Base-by-base conservation (phyloP, 306 rosid species). In the Acacia confusa region DNA sequence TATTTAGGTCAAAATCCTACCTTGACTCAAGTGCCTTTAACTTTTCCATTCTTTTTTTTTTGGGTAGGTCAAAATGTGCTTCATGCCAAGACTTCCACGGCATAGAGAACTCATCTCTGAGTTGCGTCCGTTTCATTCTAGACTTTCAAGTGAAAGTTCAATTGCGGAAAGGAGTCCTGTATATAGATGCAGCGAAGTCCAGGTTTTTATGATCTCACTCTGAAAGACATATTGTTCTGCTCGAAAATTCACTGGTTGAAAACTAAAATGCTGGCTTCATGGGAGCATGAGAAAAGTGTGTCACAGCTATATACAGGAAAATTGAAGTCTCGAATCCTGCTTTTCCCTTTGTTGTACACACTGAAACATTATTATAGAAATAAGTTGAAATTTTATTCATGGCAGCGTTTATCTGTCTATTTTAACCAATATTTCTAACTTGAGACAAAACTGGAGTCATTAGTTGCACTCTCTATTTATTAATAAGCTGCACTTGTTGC, bases 111-210 rank as follows among this genome's bases (percentile, higher is more conserved):
- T 95, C 79, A 84, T 84, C 75, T 79, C 88, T 78, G 88, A 78
- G 60, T 89, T 95, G 74, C 61, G 85, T 43, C 94, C 98, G 20
- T 68, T 93, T 86, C 98, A 95, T 76, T 90, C 96, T 48, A 89
- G 24, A 85, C 87, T 95, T 84, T 63, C 90, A 25, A 40, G 30
- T 6, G 91, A 88, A 86, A 64, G 85, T 78, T 87, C 93, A 71
- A 43, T 70, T 82, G 97, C 97, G 76, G 83, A 73, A 84, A 93
- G 76, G 87, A 94, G 87, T 84, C 19, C 96, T 78, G 88, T 93
- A 81, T 89, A 93, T 89, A 90, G 91, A 91, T 93, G 96, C 92
- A 93, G 69, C 80, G 93, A 93, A 89, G 74, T 83, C 57, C 97
- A 95, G 99, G 98, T 95, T 86, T 63, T 68, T 73, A 77, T 63